Evolutionary conservation across 1,284 basidiomycete species (phyloP).

Genomic region (Pseudozyma sp.): DNA sequence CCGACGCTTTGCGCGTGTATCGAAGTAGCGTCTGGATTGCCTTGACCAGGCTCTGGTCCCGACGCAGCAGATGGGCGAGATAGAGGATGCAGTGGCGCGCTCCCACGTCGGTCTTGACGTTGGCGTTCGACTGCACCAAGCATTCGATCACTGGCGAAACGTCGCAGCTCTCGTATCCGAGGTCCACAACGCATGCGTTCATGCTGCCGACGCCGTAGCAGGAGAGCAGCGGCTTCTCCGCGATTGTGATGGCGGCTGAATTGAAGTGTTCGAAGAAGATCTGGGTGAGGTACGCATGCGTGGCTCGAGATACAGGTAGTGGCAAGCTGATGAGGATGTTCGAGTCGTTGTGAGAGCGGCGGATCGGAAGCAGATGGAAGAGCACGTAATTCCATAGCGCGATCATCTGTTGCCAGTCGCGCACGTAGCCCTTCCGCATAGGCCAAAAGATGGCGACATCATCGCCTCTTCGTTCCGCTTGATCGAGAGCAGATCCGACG

Average conservation of each 20-base stretch:
- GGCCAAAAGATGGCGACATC: conserved; percentile 84
- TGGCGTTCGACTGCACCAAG: conserved; percentile 68
- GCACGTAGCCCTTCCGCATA: conserved; percentile 79
- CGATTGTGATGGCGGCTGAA: conserved; percentile 82
- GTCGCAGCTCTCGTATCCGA: conserved; percentile 81
- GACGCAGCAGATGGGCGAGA: conserved; percentile 61
- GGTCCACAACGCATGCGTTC: conserved; percentile 85
- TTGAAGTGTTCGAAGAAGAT: conserved; percentile 97
- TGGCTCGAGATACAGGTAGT: conserved; percentile 78
- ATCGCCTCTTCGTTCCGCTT: conserved; percentile 79
- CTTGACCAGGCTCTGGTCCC: conserved; percentile 56
- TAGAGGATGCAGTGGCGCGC: conserved; percentile 61
- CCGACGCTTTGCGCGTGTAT: conserved; percentile 41
- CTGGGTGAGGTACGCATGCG: conserved; percentile 82
- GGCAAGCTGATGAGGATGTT: conserved; percentile 82
- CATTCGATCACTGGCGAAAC: conserved; percentile 85
- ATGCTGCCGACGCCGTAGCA: conserved; percentile 84
- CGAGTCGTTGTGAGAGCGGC: conserved; percentile 86
- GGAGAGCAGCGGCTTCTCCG: conserved; percentile 86
- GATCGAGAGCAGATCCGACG: conserved; percentile 82
- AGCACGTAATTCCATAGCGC: conserved; percentile 89
- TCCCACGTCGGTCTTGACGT: conserved; percentile 56
- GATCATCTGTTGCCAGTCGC: conserved; percentile 90
- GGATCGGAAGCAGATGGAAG: conserved; percentile 80
- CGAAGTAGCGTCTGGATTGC: conserved; percentile 57